phyloP scores from a whole-genome alignment of 23 red algal genomes.

The Agarophyton chilense region DNA sequence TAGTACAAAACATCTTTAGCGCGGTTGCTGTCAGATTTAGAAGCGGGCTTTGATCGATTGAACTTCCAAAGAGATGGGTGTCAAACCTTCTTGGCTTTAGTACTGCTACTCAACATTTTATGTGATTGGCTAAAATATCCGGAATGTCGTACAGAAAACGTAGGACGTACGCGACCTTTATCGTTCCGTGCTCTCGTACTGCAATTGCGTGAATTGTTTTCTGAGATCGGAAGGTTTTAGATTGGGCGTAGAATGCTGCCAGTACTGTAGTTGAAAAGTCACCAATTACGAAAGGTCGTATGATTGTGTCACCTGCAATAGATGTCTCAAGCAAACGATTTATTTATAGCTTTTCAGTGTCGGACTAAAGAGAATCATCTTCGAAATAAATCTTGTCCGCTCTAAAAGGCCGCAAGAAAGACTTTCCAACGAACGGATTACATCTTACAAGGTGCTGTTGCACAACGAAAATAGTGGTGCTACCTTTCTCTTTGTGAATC shows the following conservation, averaged over 20 bases:
- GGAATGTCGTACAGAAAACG: conserved; percentile 2
- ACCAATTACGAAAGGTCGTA: not conserved
- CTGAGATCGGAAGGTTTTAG: not conserved
- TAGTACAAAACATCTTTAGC: not conserved
- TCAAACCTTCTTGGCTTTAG: not conserved
- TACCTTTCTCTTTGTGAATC: not conserved
- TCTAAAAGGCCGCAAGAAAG: not conserved
- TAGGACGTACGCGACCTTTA: not conserved
- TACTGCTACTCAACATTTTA: not conserved
- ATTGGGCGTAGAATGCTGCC: not conserved
- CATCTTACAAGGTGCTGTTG: not conserved
- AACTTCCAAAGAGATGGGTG: not conserved
- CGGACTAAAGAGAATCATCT: not conserved
- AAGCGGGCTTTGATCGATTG: not conserved
- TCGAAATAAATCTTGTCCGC: not conserved
- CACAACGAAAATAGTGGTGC: not conserved
- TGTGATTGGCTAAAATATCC: not conserved
- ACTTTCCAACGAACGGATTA: conserved; percentile 2
- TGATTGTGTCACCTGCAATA: not conserved
- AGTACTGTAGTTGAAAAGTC: not conserved
- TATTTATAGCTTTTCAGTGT: too few relatives aligned
- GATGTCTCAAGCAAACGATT: too few relatives aligned
- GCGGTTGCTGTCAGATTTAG: not conserved
- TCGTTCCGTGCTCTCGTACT: conserved; percentile 7
- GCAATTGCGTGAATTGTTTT: not conserved